phyloP scores from a whole-genome alignment of 805 yeast species.

The Candida maris region DNA sequence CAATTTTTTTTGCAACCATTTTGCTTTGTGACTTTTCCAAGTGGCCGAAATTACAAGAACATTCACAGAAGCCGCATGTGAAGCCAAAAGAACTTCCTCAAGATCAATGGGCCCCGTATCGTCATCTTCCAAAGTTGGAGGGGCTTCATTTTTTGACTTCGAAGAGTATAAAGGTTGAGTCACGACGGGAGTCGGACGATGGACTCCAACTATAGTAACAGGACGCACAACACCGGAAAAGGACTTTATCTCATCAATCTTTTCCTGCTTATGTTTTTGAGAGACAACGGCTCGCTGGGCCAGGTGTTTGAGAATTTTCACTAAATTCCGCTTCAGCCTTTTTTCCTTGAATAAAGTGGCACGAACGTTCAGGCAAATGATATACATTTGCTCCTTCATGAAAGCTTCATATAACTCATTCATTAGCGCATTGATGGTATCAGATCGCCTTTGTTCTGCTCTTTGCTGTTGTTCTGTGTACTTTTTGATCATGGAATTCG shows the following conservation, averaged over 20 bases:
- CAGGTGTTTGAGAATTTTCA: constrained; percentile 31
- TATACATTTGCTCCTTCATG: constrained; percentile 51
- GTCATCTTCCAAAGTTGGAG: background rate
- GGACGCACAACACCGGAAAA: constrained; percentile 26
- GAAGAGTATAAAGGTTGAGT: constrained; percentile 5
- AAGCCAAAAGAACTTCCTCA: background rate
- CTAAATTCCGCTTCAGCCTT: constrained; percentile 28
- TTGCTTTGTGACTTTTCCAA: constrained; percentile 42
- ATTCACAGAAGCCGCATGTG: constrained; percentile 26
- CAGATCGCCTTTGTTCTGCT: constrained; percentile 18
- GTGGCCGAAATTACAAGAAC: constrained; percentile 42
- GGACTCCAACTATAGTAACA: too few relatives aligned
- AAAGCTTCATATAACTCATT: constrained; percentile 57
- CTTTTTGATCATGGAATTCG: constrained; percentile 10
- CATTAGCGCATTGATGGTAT: constrained; percentile 38
- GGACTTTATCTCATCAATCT: constrained; percentile 34
- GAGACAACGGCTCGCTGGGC: constrained; percentile 25
- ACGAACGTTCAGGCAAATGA: constrained; percentile 37
- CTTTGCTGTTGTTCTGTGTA: constrained; percentile 4
- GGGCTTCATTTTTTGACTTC: background rate
- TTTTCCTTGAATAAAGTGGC: constrained; percentile 41
- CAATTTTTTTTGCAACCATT: constrained; percentile 48
- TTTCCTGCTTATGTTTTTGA: constrained; percentile 34
- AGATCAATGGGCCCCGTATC: constrained; percentile 1
- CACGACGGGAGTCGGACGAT: constrained; percentile 2